Base-by-base conservation (phyloP, 2,329 filamentous ascomycete genomes). In the Phoma sp. region DNA sequence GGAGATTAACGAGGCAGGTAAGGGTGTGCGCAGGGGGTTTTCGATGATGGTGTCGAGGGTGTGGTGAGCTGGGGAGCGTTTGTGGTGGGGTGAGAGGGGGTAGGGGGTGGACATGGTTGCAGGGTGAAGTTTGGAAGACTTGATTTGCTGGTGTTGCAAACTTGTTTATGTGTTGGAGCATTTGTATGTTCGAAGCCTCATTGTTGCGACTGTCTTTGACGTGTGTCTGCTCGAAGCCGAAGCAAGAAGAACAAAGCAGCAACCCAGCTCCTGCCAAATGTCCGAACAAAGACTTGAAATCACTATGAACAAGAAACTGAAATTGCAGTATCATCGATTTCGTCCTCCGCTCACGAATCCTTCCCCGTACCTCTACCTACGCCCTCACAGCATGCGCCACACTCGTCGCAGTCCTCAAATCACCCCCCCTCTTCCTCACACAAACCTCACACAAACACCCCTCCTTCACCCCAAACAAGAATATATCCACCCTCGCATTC, bases 21-120 rank as follows among this genome's bases (percentile, higher is more conserved):
- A 61, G 20, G 30, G 67, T 37, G 62, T 56, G 40, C 59, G 69
- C 33, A 47, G 59, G 26, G 46, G 49, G 29, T 18, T 66, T 37
- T 61, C 57, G 38, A 46, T 57, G 38, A 32, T 18, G 28, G 23
- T 25, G 37, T 25, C 17, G 25, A 37, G 47, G 20, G 18, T 30
- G 14, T 4, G 38, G 21, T 36, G 5, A 21, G 45, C 33, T 12
- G 17, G 5, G 15, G 40, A 21, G 28, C 12, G 33, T 4, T n/a
- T 37, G 39, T 37, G 45, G 9, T 18, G 33, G 23, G 17, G 30
- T 7, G 6, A 6, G 42, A 30, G 25, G 5, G n/a, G n/a, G n/a
- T n/a, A n/a, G n/a, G n/a, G n/a, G n/a, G n/a, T n/a, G n/a, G n/a
- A n/a, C n/a, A n/a, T n/a, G n/a, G n/a, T n/a, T n/a, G n/a, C n/a